Base-by-base conservation (phyloP, 2,329 filamentous ascomycete species). In the Xylaria sp. region DNA sequence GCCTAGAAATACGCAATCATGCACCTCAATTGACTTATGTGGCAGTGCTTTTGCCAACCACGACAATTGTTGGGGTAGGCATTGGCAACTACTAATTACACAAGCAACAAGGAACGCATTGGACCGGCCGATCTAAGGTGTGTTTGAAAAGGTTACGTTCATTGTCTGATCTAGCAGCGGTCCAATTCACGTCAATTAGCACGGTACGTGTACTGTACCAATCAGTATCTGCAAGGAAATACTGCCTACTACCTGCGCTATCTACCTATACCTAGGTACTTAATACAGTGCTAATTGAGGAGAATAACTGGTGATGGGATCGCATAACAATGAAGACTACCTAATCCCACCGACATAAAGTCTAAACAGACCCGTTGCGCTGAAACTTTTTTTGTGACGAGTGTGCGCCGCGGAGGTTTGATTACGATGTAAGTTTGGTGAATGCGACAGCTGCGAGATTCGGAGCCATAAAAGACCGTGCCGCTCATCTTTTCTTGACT, bases 381-480 rank as follows among this genome's bases (percentile, higher is more conserved):
- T n/a, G 5, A 15, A 28, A 48, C 20, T 28, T 13, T 23, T 48
- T 9, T 52, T 8, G 28, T 15, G 20, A 15, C 20, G 23, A 30
- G 13, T 30, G 13, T 18, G 15, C 8, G 4, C 45, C 12, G 13
- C 20, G 13, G n/a, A n/a, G 25, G 15, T 15, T 30, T 45, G 36
- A 6, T 23, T 10, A 45, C 30, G 10, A 43, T 53, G 13, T 6
- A 15, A 43, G 8, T 57, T 56, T 20, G 52, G 30, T 10, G 34
- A 28, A 28, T 60, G 8, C 20, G 34, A 55, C n/a, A 13, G 36
- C 20, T 59, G 66, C 66, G 63, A 67, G 50, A 48, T 66, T 63
- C 63, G 59, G 67, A 66, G 67, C 63, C 34, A 57, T 12, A 45
- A 46, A 60, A 50, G 28, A 36, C 32, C 28, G 39, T 25, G 30